Percentiles rank a stretch among this genome's conserved stretches.
phyloP scores from a whole-genome alignment of 1,139 yeast genomes.

The Pichia sp. region DNA sequence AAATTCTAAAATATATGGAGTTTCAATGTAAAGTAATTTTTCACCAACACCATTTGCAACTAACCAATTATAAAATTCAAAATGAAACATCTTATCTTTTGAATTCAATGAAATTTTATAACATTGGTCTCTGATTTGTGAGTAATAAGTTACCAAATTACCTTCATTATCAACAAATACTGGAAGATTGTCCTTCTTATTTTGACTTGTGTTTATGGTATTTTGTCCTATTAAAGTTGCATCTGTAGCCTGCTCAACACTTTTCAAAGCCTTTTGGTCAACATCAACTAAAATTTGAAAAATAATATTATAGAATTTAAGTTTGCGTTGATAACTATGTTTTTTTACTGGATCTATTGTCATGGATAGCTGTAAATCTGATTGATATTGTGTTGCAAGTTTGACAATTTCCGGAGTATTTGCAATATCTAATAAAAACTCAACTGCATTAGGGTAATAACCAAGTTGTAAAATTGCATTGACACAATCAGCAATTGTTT shows the following conservation, averaged over 20 bases:
- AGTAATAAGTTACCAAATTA: slow-evolving; percentile 45
- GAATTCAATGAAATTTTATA: slow-evolving; percentile 70
- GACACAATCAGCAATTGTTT: slow-evolving; percentile 75
- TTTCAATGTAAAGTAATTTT: slow-evolving; percentile 68
- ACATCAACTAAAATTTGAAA: slow-evolving; percentile 68
- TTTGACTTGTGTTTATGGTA: slow-evolving; percentile 4
- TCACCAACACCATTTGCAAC: slow-evolving; percentile 72
- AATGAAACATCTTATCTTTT: slow-evolving; percentile 79
- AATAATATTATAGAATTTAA: slow-evolving; percentile 61
- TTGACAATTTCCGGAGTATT: slow-evolving; percentile 58
- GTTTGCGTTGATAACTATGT: slow-evolving; percentile 33
- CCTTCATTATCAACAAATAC: slow-evolving; percentile 25
- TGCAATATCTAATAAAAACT: slow-evolving; percentile 73
- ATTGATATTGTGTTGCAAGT: slow-evolving; percentile 46
- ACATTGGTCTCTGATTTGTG: slow-evolving; percentile 61
- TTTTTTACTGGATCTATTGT: slow-evolving; percentile 21
- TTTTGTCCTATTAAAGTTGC: slow-evolving; percentile 14
- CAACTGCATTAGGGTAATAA: slow-evolving; percentile 80
- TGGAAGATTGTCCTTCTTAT: slow-evolving; percentile 12
- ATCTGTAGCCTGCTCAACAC: slow-evolving; percentile 37
- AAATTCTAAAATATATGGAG: slow-evolving; percentile 74
- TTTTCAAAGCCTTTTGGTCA: slow-evolving; percentile 58
- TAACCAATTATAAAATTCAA: slow-evolving; percentile 89
- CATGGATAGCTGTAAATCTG: slow-evolving; percentile 34
- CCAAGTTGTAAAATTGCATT: slow-evolving; percentile 71